Evolutionary conservation across 2,329 filamentous ascomycete genomes (phyloP).

Genomic region (Phialophora macrospora): DNA sequence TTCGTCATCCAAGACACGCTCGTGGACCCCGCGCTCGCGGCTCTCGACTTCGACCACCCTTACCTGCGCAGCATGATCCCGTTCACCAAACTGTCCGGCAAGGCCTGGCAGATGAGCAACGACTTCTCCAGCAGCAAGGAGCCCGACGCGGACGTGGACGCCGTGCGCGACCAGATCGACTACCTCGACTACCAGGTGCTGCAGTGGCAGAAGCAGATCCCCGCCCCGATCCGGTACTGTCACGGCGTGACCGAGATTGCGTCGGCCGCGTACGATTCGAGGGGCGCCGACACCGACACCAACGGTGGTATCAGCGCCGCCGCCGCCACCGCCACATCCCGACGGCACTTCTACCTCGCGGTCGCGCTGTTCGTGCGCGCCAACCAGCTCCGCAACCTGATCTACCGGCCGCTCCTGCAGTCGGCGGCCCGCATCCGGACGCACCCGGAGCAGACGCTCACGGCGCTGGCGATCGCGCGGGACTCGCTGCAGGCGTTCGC

Average conservation of each 20-base stretch:
- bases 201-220: conserved; percentile 23
- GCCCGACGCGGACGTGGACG: conserved; percentile 40
- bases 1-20: conserved; percentile 22
- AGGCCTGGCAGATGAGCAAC: conserved; percentile 26
- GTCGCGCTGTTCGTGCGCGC: conserved; percentile 18
- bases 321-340: no score
- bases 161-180: conserved; percentile 75
- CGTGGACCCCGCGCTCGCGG: conserved; percentile 8
- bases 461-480: conserved; percentile 9
- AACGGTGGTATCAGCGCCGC: neutral
- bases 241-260: conserved; percentile 3
- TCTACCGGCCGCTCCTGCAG: conserved; percentile 22
- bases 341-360: conserved; percentile 14
- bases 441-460: neutral
- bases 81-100: conserved; percentile 22
- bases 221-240: conserved; percentile 9
- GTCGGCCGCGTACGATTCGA: no score
- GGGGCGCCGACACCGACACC: no score
- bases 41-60: conserved; percentile 15
- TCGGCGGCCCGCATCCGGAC: conserved; percentile 11
- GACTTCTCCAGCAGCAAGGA: conserved; percentile 6
- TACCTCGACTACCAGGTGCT: conserved; percentile 24
- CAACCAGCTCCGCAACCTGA: conserved; percentile 23
- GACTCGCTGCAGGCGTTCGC: conserved; percentile 10
- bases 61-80: conserved; percentile 20